phyloP scores from a whole-genome alignment of 1,284 basidiomycete species.

The Butyriboletus regius region DNA sequence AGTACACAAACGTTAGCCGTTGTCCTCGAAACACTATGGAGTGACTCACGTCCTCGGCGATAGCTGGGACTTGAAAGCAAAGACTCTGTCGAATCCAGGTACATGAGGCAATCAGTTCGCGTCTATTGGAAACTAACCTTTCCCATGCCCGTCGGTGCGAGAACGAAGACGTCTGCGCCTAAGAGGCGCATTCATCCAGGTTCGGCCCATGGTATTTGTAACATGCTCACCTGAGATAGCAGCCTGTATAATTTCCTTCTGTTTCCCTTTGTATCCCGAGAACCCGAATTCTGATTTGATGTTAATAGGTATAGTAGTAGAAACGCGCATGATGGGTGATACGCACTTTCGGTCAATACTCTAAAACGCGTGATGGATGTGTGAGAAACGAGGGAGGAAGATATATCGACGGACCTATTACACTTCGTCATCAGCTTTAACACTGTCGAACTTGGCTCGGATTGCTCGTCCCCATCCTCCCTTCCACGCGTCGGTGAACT shows the following conservation, averaged over 20 bases:
- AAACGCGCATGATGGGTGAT: neutral
- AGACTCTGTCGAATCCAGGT: slow-evolving; percentile 45
- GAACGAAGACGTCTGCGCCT: slow-evolving; percentile 70
- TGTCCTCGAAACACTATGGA: neutral
- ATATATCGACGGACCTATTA: slow-evolving; percentile 12
- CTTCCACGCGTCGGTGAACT: slow-evolving; percentile 4
- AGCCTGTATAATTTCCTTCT: slow-evolving; percentile 66
- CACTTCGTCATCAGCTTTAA: slow-evolving; percentile 11
- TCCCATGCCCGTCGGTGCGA: slow-evolving; percentile 83
- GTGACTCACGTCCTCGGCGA: slow-evolving; percentile 51
- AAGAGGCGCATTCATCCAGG: neutral
- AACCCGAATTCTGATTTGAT: slow-evolving; percentile 57
- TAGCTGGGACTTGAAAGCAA: slow-evolving; percentile 81
- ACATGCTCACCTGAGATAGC: slow-evolving; percentile 49
- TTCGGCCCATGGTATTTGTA: slow-evolving; percentile 3
- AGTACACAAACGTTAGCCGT: neutral
- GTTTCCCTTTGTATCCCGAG: slow-evolving; percentile 62
- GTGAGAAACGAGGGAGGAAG: neutral
- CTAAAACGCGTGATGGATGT: slow-evolving; percentile 8
- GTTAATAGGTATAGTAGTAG: neutral
- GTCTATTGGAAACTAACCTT: slow-evolving; percentile 49
- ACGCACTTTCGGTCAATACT: slow-evolving; percentile 22
- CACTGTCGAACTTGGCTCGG: neutral
- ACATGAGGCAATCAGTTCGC: neutral
- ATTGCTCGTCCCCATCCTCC: neutral